Evolutionary conservation across 139 green algal species (phyloP), one percentile per base, ranked within the genome.

Genomic region (Chlorella sp.): DNA sequence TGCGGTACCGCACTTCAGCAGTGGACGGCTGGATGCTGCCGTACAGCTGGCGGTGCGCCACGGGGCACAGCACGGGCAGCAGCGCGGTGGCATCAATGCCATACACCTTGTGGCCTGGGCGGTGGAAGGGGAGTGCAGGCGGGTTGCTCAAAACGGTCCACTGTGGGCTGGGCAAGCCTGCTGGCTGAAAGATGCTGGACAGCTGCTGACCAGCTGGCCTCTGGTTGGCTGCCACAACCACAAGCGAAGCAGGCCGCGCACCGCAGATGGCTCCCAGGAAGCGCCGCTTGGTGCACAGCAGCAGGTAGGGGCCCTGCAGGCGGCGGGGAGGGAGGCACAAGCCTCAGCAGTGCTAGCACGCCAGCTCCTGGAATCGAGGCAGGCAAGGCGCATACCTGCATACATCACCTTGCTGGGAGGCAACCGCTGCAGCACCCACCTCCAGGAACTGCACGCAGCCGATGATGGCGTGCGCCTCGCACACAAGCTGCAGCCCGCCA

Each of bases 41-140:
- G 51, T 80, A 47, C 51, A 86, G 64, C 87, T 80, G 74, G 87
- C 88, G 86, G 63, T 96, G 89, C 20, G 90, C 83, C 47, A 82
- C n/a, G 20, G 90, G 41, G 57, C 88, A 64, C 32, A 84, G 76
- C 57, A 98, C 83, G 23, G 94, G 94, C 78, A 98, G 76, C 74
- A 98, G 86, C 4, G 90, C 86, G 12, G 94, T 97, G 41, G 92
- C 89, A 16, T 91, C 91, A 39, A 99, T 93, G 60, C 92, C 88
- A 82, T 97, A 98, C 72, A 99, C 92, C 84, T 93, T 93, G 83
- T 98, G 95, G 38, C 94, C 93, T 92, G 89, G 47, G 18, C 1
- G 68, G 51, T 12, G 55, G 34, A 41, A 36, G 36, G 3, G 25
- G 34, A 51, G 44, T 9, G n/a, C n/a, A n/a, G n/a, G n/a, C n/a